phyloP scores from a whole-genome alignment of 495 filamentous ascomycete species.

The Aspergillus heteromorphus region DNA sequence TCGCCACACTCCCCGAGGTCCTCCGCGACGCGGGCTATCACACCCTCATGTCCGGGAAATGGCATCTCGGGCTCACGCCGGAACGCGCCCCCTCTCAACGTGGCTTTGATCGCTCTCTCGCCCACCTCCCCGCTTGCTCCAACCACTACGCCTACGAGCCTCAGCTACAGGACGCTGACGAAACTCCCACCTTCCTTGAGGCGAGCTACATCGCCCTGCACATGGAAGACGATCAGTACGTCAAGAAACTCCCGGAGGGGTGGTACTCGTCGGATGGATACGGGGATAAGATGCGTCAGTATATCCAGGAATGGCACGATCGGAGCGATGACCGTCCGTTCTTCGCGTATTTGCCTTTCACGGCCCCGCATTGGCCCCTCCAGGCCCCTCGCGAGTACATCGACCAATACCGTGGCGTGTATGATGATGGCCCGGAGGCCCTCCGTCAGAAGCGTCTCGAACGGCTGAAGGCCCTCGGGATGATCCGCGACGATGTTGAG shows the following conservation, averaged over 20 bases:
- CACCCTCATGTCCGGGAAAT: constrained; percentile 60
- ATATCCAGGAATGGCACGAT: constrained; percentile 47
- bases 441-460: constrained; percentile 47
- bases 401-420: constrained; percentile 49
- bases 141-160: constrained; percentile 62
- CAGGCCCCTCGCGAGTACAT: constrained; percentile 50
- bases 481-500: constrained; percentile 46
- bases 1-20: constrained; percentile 57
- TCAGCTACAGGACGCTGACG: constrained; percentile 40
- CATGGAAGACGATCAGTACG: constrained; percentile 53
- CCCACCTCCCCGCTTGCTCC: constrained; percentile 50
- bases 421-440: constrained; percentile 52
- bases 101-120: constrained; percentile 44
- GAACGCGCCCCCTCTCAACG: constrained; percentile 37
- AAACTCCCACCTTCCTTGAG: constrained; percentile 47
- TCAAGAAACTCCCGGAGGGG: constrained; percentile 46
- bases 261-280: constrained; percentile 55
- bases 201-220: constrained; percentile 52
- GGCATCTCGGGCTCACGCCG: constrained; percentile 46
- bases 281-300: constrained; percentile 48
- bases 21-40: constrained; percentile 57
- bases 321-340: constrained; percentile 47
- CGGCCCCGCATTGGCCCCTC: constrained; percentile 58
- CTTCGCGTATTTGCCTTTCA: constrained; percentile 57
- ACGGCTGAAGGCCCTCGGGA: constrained; percentile 46